Evolutionary conservation across 179 eudicot genomes (phyloP), one percentile per base, ranked within the genome.

Genomic region (Carnegiea gigantea): DNA sequence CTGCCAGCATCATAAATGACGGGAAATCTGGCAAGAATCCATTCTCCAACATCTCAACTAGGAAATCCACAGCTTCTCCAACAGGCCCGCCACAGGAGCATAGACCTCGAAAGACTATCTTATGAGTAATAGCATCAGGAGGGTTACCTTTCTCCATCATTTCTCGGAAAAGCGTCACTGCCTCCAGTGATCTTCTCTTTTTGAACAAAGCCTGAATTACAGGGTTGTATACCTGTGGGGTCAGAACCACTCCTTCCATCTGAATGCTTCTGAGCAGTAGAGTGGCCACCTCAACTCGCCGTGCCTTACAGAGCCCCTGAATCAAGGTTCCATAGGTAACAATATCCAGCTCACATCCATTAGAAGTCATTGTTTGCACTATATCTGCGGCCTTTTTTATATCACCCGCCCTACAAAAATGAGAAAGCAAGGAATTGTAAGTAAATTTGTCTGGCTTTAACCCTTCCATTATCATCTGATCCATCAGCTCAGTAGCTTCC

Each of bases 391-490:
- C 95, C 84, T 89, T 96, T 75, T 94, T 91, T 9, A 96, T 90
- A 60, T 96, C 89, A 40, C 99, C 98, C 2, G 74, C 88, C 81
- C 88, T 90, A 83, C 98, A 96, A 85, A 89, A 96, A 87, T 94
- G 93, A 36, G 92, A 73, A 67, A 96, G 92, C 83, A 96, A 80
- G 60, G 98, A 89, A 81, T 92, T 94, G 76, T 92, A 96, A 4
- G 99, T 94, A 81, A 86, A 92, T 77, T 92, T 96, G 87, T 96
- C 96, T 23, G 99, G 98, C 67, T 91, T 92, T n/a, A 93, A 65
- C 68, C 99, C 98, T 85, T 96, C 99, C 89, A 91, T 89, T 86
- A 96, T 90, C 99, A 96, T 93, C 89, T 96, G 98, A 62, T 92
- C 96, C 93, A 93, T 92, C 75, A 96, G 92, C 87, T 89, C 84